Evolutionary conservation across 176 grass and related monocot species (phyloP), one percentile per base, ranked within the genome.

Genomic region (Urochloa ruziziensis): DNA sequence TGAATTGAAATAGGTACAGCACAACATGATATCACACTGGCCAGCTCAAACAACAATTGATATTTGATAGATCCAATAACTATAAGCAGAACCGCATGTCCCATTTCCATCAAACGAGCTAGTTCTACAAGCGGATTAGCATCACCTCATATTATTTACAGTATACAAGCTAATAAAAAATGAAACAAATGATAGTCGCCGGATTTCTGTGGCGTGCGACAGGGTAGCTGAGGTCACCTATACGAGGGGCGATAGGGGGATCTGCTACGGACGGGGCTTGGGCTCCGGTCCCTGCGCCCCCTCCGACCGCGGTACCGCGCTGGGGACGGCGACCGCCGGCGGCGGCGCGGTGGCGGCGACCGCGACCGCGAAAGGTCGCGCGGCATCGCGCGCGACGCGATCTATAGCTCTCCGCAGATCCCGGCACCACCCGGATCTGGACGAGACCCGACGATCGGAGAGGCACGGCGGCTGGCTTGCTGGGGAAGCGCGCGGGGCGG

Each of bases 181-280:
- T 9, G 39, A 13, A 16, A 14, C 14, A 65, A 79, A 43, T 24
- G 57, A 34, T 18, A 52, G 47, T 53, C 75, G 49, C 53, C 68
- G 78, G 62, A 89, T 87, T 60, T 77, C 64, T 28, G 66, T 30
- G 33, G 57, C 33, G 78, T 39, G 84, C 91, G 80, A 77, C 83
- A 87, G 59, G 82, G 73, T 78, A 82, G 70, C 90, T 99, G 84
- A 72, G 58, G 88, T 99, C 93, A 99, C 93, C 96, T 99, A 87
- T 99, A 89, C 74, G 86, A 92, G 78, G 87, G 80, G 67, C 91
- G 93, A 90, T 94, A 96, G 39, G 96, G 96, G 67, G 96, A 94
- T 69, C 93, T 94, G 91, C 89, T 99, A 77, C 93, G 82, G 29
- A 51, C 44, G 12, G 61, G 77, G 89, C 89, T 94, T 32, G 82